These are phyloP conservation scores for Cadophora malorum DNA, from an alignment of 2,329 filamentous ascomycete species.

Conservation along the genomic window DNA sequence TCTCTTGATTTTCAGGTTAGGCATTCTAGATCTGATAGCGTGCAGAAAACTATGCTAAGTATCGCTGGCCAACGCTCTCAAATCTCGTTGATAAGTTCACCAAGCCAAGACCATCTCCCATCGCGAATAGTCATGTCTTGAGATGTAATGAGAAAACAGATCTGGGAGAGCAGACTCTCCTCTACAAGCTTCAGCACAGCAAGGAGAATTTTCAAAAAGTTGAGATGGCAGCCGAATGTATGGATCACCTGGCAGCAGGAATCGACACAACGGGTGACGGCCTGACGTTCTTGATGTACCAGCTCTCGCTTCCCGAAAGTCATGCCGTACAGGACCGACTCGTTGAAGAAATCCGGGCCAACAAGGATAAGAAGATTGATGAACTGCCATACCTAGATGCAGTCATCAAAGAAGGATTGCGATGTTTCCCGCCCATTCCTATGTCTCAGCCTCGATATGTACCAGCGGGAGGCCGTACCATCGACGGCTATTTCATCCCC, in stretches of 20 bases:
- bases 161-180: slow-evolving; percentile 60
- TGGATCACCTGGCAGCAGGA: slow-evolving; percentile 73
- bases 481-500: slow-evolving; percentile 62
- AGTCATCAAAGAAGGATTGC: slow-evolving; percentile 65
- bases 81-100: slow-evolving; percentile 96
- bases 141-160: slow-evolving; percentile 54
- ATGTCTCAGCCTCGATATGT: slow-evolving; percentile 70
- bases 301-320: slow-evolving; percentile 67
- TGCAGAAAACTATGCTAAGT: slow-evolving; percentile 54
- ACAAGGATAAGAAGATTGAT: slow-evolving; percentile 51
- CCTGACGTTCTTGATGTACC: slow-evolving; percentile 74
- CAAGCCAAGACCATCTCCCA: slow-evolving; percentile 55
- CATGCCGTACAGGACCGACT: slow-evolving; percentile 58
- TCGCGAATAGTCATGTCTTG: slow-evolving; percentile 65
- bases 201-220: slow-evolving; percentile 54
- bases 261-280: slow-evolving; percentile 76
- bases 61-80: slow-evolving; percentile 95
- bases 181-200: slow-evolving; percentile 64
- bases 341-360: slow-evolving; percentile 56
- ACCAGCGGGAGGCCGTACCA: slow-evolving; percentile 58
- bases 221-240: slow-evolving; percentile 70
- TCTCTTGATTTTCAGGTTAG: slow-evolving; percentile 19
- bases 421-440: slow-evolving; percentile 69
- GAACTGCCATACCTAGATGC: slow-evolving; percentile 66
- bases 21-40: background rate